Base-by-base conservation (phyloP, 768 basidiomycete species). In the Suillus alpinus region DNA sequence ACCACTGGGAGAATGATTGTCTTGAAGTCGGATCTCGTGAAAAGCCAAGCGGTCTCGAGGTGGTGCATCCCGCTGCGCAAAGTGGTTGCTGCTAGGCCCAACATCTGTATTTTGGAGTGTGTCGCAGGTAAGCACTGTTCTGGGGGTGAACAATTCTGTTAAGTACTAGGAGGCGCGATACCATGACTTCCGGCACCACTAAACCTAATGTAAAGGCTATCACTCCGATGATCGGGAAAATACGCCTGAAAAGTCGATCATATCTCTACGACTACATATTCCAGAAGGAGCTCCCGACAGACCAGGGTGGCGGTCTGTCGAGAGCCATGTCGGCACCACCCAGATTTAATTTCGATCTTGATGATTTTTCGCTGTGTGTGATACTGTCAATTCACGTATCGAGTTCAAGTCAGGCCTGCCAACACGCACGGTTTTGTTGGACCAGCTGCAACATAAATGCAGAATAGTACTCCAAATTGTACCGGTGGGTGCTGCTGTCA, bases 1-100 rank as follows among this genome's bases (percentile, higher is more conserved):
- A 76, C 75, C 20, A 75, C 65, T 1, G 76, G 76, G 60, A 78
- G 59, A 20, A 77, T 61, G 14, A 72, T 73, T 6, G 75, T 72
- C 60, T 75, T 75, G 62, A 60, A 71, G 62, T 78, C 76, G 7
- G 75, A 68, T 16, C 62, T 62, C n/a, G 74, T 76, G 59, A 77
- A 77, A 52, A 77, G 68, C 61, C 66, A 75, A 6, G 69, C 44
- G 4, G 73, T 75, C 36, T 70, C 52, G 63, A 65, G 53, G 67
- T 68, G 59, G 65, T 44, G 20, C 18, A 44, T n/a, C 43, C 43
- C 10, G n/a, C 9, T 44, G 43, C 4, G 43, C 37, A 37, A 37
- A 37, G 37, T 37, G 37, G 13, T 37, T 10, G n/a, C 20, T 20
- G 43, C 20, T 20, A 44, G 39, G 43, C 43, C 20, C 10, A 44